Evolutionary conservation across 768 basidiomycete species (phyloP).

Genomic region (Phanerochaete carnosa): DNA sequence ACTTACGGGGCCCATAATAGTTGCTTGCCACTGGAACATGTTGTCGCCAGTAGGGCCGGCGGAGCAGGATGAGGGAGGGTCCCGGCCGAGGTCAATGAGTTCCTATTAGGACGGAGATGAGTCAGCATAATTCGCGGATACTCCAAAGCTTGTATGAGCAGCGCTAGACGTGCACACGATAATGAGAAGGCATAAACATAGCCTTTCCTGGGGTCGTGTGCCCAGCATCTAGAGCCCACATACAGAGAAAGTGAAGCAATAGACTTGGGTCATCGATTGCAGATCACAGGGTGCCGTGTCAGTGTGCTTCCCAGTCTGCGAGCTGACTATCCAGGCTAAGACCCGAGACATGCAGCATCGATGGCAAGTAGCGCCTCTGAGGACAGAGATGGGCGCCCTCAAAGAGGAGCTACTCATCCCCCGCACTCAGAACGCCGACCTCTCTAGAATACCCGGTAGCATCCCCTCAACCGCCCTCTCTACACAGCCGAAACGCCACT

Average conservation of each 20-base stretch:
- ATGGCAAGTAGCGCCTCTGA: neutral
- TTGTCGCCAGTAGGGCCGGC: slow-evolving; percentile 98
- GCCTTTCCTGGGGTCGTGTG: neutral
- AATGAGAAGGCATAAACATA: neutral
- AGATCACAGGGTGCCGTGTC: neutral
- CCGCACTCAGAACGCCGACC: slow-evolving; percentile 1
- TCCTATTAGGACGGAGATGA: slow-evolving; percentile 57
- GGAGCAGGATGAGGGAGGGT: slow-evolving; percentile 99
- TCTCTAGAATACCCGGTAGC: slow-evolving; percentile 1
- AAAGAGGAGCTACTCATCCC: neutral
- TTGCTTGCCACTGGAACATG: slow-evolving; percentile 99
- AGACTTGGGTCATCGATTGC: neutral
- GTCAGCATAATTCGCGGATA: neutral
- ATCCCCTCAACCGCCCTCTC: slow-evolving; percentile 3
- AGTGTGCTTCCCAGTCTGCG: neutral
- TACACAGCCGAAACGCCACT: neutral
- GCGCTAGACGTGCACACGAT: neutral
- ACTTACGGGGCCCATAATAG: slow-evolving; percentile 98
- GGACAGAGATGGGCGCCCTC: neutral
- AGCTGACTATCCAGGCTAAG: neutral
- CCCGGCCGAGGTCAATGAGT: slow-evolving; percentile 98
- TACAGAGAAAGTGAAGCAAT: neutral
- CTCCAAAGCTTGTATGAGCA: neutral
- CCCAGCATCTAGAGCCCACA: neutral
- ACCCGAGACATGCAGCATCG: neutral